A percentile compares a stretch with the other conserved stretches of the same genome.
Conservation (phyloP, 176 grass and related monocot genomes). For the Carex cristatella region DNA sequence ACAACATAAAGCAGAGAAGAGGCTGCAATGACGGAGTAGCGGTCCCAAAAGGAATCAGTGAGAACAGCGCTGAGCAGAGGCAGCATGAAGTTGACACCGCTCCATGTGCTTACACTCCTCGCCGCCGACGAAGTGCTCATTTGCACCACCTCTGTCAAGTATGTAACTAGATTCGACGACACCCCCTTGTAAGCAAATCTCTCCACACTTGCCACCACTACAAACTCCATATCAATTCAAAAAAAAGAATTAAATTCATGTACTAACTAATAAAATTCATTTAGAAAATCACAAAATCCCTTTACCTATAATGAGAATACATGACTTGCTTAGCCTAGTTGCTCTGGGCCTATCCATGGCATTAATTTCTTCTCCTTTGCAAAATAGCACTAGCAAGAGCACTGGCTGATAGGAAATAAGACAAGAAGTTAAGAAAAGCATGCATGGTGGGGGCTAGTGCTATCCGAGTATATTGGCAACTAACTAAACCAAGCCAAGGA, state of each 20-base stretch:
- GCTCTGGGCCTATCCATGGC: constrained; percentile 26
- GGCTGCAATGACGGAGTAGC: constrained; percentile 47
- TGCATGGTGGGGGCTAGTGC: background rate
- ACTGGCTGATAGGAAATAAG: background rate
- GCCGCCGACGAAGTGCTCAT: constrained; percentile 86
- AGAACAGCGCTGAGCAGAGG: constrained; percentile 62
- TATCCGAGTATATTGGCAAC: constrained; percentile 4
- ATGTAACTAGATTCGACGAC: constrained; percentile 81
- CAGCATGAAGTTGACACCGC: constrained; percentile 75
- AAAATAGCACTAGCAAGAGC: background rate
- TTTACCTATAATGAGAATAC: constrained; percentile 75
- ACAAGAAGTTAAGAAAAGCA: constrained; percentile 11
- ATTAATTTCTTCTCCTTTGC: background rate
- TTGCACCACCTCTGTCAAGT: constrained; percentile 59
- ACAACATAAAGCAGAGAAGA: constrained; percentile 79
- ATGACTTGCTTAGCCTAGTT: constrained; percentile 45
- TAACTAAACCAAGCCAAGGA: background rate
- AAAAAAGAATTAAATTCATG: background rate
- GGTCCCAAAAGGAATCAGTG: constrained; percentile 77
- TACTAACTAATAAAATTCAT: background rate
- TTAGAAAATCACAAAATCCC: background rate
- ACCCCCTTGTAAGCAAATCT: constrained; percentile 89
- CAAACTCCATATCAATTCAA: background rate
- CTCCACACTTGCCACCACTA: constrained; percentile 82
- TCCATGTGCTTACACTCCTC: constrained; percentile 71